Conservation (phyloP, 2,329 filamentous ascomycete species). For the Gyromitra esculenta region DNA sequence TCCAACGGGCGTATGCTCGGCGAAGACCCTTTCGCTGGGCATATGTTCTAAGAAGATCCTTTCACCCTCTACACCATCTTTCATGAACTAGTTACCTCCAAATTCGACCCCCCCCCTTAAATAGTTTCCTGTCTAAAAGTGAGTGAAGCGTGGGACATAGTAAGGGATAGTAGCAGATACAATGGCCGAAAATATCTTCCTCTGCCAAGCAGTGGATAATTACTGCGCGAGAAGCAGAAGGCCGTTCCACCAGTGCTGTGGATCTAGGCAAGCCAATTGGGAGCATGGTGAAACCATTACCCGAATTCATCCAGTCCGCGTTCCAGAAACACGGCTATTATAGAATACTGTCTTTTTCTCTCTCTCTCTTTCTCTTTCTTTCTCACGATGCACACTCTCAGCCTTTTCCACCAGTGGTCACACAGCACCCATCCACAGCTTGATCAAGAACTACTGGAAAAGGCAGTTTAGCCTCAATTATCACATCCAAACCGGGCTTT, state of each 20-base stretch:
- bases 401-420: constrained; percentile 2
- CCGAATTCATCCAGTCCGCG: constrained; percentile 12
- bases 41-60: too few relatives aligned
- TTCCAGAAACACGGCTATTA: not conserved
- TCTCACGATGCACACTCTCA: constrained; percentile 18
- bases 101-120: too few relatives aligned
- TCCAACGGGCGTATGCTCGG: too few relatives aligned
- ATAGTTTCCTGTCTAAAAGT: too few relatives aligned
- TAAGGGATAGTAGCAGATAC: not conserved
- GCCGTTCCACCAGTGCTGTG: not conserved
- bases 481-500: constrained; percentile 5
- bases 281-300: constrained; percentile 3
- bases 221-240: not conserved
- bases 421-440: not conserved
- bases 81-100: too few relatives aligned
- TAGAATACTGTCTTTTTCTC: not conserved
- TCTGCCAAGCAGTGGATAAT: not conserved
- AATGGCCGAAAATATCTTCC: too few relatives aligned
- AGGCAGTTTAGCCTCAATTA: constrained; percentile 16
- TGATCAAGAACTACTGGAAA: not conserved
- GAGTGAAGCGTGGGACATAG: too few relatives aligned
- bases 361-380: too few relatives aligned
- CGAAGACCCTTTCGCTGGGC: too few relatives aligned
- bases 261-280: not conserved
- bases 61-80: too few relatives aligned